phyloP scores from a whole-genome alignment of 2,329 filamentous ascomycete genomes.

The Ceratocystis colombiana region DNA sequence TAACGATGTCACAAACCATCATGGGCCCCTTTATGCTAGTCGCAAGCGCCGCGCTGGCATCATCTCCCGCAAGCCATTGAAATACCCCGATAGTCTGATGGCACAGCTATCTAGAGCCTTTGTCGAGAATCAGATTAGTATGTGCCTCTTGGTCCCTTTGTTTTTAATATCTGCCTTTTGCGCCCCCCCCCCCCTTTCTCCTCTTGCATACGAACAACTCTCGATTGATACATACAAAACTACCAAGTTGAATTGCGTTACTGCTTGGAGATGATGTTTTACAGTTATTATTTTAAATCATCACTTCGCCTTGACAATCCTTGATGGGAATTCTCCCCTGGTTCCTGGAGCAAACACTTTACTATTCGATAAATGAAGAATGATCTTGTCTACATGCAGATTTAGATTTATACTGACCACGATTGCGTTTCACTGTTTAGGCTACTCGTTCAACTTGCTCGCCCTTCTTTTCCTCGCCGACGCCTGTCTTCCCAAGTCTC shows the following conservation, averaged over 20 bases:
- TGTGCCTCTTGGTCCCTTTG: constrained; percentile 30
- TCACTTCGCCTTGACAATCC: too few species aligned
- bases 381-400: not conserved
- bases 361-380: not conserved
- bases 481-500: constrained; percentile 68
- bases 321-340: too few species aligned
- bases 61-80: constrained; percentile 24
- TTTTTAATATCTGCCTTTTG: not conserved
- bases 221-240: too few species aligned
- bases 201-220: not conserved
- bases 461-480: constrained; percentile 75
- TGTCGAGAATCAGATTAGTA: constrained; percentile 72
- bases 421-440: constrained; percentile 32
- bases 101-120: constrained; percentile 57
- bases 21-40: constrained; percentile 25
- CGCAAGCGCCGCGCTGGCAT: constrained; percentile 24
- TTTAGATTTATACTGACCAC: constrained; percentile 28
- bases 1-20: constrained; percentile 25
- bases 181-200: not conserved
- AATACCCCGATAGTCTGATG: constrained; percentile 26
- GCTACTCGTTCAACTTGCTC: constrained; percentile 75
- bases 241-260: too few species aligned
- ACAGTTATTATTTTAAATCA: too few species aligned
- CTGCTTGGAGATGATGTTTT: too few species aligned
- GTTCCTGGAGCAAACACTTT: not conserved